These are phyloP conservation scores for Hawksworthiomyces lignivorus DNA, from an alignment of 2,329 filamentous ascomycete species.

Conservation along the genomic window DNA sequence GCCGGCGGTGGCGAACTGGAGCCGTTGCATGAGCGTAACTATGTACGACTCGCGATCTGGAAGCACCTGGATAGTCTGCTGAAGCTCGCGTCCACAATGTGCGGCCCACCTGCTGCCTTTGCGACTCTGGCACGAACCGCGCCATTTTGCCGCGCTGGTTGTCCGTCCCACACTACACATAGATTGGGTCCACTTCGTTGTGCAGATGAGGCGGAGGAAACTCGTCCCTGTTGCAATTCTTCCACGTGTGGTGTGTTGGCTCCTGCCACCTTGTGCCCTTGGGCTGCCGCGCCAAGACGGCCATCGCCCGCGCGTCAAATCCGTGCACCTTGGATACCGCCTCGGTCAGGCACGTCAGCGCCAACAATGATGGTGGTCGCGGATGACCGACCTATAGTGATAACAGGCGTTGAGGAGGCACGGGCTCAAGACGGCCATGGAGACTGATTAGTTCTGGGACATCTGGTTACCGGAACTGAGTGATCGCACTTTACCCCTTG, in stretches of 20 bases:
- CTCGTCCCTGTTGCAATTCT: constrained; percentile 11
- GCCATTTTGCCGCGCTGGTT: constrained; percentile 9
- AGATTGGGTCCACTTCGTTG: constrained; percentile 21
- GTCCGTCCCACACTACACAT: constrained; percentile 4
- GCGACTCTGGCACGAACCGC: constrained; percentile 7
- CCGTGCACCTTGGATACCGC: constrained; percentile 5
- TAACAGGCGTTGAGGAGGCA: constrained; percentile 23
- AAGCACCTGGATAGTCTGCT: constrained; percentile 7
- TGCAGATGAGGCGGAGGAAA: constrained; percentile 10
- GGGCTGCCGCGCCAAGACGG: constrained; percentile 4
- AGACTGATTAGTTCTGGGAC: constrained; percentile 10
- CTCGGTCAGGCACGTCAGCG: constrained; percentile 11
- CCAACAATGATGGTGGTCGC: constrained; percentile 9
- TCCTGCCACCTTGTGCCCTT: constrained; percentile 4
- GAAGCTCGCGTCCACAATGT: constrained; percentile 20
- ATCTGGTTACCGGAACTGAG: constrained; percentile 21
- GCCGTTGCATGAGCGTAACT: constrained; percentile 6
- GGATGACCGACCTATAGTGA: constrained; percentile 19
- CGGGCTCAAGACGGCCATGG: constrained; percentile 19
- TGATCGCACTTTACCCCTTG: constrained; percentile 23
- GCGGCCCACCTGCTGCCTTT: constrained; percentile 6
- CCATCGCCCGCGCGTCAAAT: not conserved
- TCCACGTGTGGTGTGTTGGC: not conserved
- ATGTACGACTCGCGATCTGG: constrained; percentile 2
- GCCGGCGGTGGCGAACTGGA: constrained; percentile 8